Base-by-base conservation (phyloP, 495 filamentous ascomycete species). In the Neurospora sp. region DNA sequence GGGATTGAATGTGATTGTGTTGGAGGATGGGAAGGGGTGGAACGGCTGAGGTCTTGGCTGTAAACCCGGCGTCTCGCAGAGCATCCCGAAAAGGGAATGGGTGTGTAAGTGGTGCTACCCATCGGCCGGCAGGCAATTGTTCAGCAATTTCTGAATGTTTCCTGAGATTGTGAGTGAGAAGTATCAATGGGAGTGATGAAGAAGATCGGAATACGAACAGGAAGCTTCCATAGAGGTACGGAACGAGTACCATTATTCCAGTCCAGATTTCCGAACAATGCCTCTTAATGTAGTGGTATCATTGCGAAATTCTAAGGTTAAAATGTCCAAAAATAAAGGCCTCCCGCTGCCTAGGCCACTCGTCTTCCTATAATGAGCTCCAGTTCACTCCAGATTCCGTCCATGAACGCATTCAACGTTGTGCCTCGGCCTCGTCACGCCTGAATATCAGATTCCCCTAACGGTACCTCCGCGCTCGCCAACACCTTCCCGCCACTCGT, bases 401-500 rank as follows among this genome's bases (percentile, higher is more conserved):
- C n/a, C n/a, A n/a, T n/a, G n/a, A n/a, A n/a, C n/a, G n/a, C n/a
- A n/a, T n/a, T n/a, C n/a, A n/a, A n/a, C n/a, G n/a, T n/a, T n/a
- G n/a, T n/a, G n/a, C n/a, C n/a, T n/a, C n/a, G n/a, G n/a, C n/a
- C n/a, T n/a, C n/a, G n/a, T n/a, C n/a, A n/a, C n/a, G n/a, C n/a
- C n/a, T n/a, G n/a, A n/a, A n/a, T 15, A 15, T 66, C 54, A 66
- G 54, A 19, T 19, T 66, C 54, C 28, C 54, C 54, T 28, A 79
- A 34, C 4, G 72, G 69, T 6, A 76, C 38, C 31, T 75, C 69
- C 39, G 71, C 37, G 2, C 69, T 69, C 13, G 38, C 70, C 21
- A 79, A 59, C 11, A 39, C 69, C 28, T 71, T 73, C 1, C 38
- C 70, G n/a, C 70, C 78, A 48, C 78, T 79, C 9, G 45, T 75